Conservation (phyloP, 257 asterid genomes). For the Plantago ovata region DNA sequence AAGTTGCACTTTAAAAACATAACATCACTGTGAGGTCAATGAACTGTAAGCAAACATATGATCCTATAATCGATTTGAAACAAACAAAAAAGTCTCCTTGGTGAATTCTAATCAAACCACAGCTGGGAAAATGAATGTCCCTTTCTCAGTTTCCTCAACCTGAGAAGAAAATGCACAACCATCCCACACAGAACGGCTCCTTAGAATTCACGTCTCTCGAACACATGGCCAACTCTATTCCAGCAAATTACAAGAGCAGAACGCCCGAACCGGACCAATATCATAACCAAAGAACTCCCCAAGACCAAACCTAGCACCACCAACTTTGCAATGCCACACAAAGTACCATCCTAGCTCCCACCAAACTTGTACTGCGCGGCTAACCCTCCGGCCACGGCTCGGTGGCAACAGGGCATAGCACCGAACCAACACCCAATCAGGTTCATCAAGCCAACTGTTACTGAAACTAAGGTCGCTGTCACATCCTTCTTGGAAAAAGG, state of each 20-base stretch:
- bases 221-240: slow-evolving; percentile 62
- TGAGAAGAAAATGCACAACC: slow-evolving; percentile 49
- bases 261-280: slow-evolving; percentile 60
- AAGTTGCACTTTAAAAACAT: too few species aligned
- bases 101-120: slow-evolving; percentile 23
- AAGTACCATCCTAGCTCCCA: slow-evolving; percentile 70
- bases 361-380: slow-evolving; percentile 86
- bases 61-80: too few species aligned
- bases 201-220: slow-evolving; percentile 57
- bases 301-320: slow-evolving; percentile 50
- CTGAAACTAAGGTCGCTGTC: slow-evolving; percentile 59
- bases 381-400: slow-evolving; percentile 81
- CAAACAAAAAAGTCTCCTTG: too few species aligned
- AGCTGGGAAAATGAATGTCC: slow-evolving; percentile 19
- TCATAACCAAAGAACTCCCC: slow-evolving; percentile 57
- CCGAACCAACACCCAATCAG: slow-evolving; percentile 79
- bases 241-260: slow-evolving; percentile 63
- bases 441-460: slow-evolving; percentile 73
- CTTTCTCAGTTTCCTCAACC: slow-evolving; percentile 33
- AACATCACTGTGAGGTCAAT: too few species aligned
- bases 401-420: slow-evolving; percentile 78
- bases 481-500: slow-evolving; percentile 57
- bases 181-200: slow-evolving; percentile 61
- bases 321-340: slow-evolving; percentile 72
- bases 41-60: too few species aligned